Base-by-base conservation (phyloP, 2,329 filamentous ascomycete species). In the Proliferodiscus dingleyae region DNA sequence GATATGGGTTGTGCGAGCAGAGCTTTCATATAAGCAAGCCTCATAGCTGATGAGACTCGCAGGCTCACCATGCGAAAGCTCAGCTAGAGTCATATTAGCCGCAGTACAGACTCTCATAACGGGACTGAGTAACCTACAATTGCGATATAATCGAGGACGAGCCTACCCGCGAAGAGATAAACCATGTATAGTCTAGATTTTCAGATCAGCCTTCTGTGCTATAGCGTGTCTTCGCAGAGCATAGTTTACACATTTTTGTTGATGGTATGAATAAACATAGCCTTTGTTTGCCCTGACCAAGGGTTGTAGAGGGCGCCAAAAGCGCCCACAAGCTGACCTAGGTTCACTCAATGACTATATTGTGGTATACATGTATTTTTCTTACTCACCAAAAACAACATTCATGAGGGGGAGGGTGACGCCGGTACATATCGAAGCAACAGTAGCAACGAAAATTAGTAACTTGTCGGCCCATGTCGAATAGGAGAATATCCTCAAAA, bases 1-100 rank as follows among this genome's bases (percentile, higher is more conserved):
- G 82, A 78, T 40, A 86, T 76, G 43, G 79, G 78, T 64, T 85
- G 81, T 2, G 69, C 67, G 38, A 89, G 78, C 4, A 86, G 72
- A 28, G 71, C 70, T 37, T 74, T 68, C n/a, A 88, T 69, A 53
- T 85, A 88, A 53, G 80, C 71, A 30, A 82, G 71, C 26, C 85
- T 71, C 45, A 82, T 72, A 7, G 72, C 74, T 2, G 78, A 74
- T 2, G 78, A 81, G 53, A 81, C 68, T 19, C 78, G 72, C 43
- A 81, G 75, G 24, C 77, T 77, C 51, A 80, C 78, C 65, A 81
- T 74, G 18, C 78, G 76, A 51, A 80, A 80, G 40, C 70, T 68
- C 50, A 56, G 30, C 54, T 56, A 37, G 26, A 19, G 13, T 7
- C 10, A 11, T 43, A 15, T 45, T 38, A 46, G 22, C 30, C 16